Evolutionary conservation across 768 basidiomycete species (phyloP).

Genomic region (Suillus discolor): DNA sequence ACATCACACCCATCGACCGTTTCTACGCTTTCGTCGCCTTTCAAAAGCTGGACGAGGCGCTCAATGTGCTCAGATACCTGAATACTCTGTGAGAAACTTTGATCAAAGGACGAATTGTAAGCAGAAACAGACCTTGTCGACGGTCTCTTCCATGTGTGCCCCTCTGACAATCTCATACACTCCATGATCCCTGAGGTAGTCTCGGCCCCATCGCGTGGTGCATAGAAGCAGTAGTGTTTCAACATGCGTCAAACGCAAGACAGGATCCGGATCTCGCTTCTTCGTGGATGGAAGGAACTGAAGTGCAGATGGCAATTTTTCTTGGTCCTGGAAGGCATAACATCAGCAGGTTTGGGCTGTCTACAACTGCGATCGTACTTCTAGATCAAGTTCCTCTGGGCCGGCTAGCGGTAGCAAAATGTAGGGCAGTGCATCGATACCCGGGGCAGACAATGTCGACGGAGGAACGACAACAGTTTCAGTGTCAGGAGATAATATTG

Average conservation of each 20-base stretch:
- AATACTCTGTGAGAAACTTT: not conserved
- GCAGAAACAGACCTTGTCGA: slow-evolving; percentile 62
- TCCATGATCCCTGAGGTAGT: slow-evolving; percentile 76
- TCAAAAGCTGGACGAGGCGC: slow-evolving; percentile 83
- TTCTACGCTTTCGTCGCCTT: slow-evolving; percentile 69
- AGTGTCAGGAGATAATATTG: slow-evolving; percentile 68
- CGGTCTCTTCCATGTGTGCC: slow-evolving; percentile 76
- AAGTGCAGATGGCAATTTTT: slow-evolving; percentile 77
- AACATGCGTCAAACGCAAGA: slow-evolving; percentile 79
- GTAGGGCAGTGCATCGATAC: slow-evolving; percentile 83
- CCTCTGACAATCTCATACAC: slow-evolving; percentile 85
- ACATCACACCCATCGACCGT: slow-evolving; percentile 42
- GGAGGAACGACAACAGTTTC: slow-evolving; percentile 57
- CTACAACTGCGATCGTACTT: slow-evolving; percentile 46
- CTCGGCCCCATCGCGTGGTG: slow-evolving; percentile 87
- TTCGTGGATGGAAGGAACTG: slow-evolving; percentile 91
- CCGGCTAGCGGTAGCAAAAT: slow-evolving; percentile 91
- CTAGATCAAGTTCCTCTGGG: slow-evolving; percentile 92
- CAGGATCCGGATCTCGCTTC: slow-evolving; percentile 75
- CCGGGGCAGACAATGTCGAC: slow-evolving; percentile 60
- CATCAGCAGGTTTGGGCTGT: slow-evolving; percentile 8
- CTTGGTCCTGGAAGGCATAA: slow-evolving; percentile 70
- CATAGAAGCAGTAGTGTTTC: slow-evolving; percentile 89
- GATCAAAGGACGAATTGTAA: not conserved
- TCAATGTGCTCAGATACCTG: slow-evolving; percentile 89